Percentiles rank a stretch among this genome's conserved stretches.
Conservation (phyloP, 768 basidiomycete species). For the Rhodotorula kratochvilovae region DNA sequence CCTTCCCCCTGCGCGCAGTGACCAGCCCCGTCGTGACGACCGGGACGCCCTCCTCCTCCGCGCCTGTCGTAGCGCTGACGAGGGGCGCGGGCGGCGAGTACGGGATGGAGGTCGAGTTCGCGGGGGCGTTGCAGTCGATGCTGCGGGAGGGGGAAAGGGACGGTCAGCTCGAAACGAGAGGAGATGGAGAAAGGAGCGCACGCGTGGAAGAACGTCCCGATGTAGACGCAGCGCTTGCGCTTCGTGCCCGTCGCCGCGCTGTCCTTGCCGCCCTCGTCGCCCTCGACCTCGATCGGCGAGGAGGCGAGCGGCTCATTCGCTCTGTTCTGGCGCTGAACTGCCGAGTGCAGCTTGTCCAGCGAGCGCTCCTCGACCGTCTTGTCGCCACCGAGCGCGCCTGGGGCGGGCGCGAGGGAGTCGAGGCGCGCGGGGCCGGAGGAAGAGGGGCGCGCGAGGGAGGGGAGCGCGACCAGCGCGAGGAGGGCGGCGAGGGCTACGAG, state of each 20-base stretch:
- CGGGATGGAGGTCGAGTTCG: conserved; percentile 14
- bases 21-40: background rate
- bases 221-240: conserved; percentile 17
- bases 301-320: too few species aligned
- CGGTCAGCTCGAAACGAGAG: background rate
- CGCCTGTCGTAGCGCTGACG: background rate
- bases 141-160: background rate
- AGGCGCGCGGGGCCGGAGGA: too few species aligned
- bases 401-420: too few species aligned
- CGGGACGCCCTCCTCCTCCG: accelerated
- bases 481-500: background rate
- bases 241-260: background rate
- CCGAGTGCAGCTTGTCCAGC: too few species aligned
- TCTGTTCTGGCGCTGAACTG: too few species aligned
- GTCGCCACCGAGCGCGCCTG: too few species aligned
- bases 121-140: conserved; percentile 31
- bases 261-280: too few species aligned
- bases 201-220: conserved; percentile 33
- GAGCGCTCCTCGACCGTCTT: too few species aligned
- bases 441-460: background rate
- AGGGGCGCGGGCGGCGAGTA: background rate
- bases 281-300: too few species aligned
- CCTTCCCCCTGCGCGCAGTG: background rate
- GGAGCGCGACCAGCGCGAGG: background rate
- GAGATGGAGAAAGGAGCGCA: background rate